These are phyloP conservation scores for Aspergillus ibericus DNA, from an alignment of 2,329 filamentous ascomycete genomes.

Conservation along the genomic window DNA sequence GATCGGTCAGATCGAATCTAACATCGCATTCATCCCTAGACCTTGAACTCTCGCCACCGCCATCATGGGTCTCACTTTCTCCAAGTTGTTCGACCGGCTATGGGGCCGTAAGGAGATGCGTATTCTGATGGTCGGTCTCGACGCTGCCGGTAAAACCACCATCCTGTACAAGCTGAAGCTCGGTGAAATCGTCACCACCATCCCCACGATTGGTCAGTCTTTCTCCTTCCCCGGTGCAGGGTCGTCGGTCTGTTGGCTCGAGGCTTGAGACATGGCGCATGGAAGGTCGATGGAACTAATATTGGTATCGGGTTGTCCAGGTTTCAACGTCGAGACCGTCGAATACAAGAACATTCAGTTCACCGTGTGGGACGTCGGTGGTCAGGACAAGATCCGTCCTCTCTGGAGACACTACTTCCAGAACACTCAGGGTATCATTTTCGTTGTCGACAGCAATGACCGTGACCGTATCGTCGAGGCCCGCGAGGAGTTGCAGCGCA, in stretches of 20 bases:
- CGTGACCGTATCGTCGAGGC: conserved; percentile 97
- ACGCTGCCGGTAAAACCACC: conserved; percentile 99
- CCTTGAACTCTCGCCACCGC: conserved; percentile 36
- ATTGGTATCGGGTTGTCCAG: conserved; percentile 44
- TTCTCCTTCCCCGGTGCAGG: conserved; percentile 4
- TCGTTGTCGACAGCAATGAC: conserved; percentile 99
- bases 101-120: conserved; percentile 99
- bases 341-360: conserved; percentile 99
- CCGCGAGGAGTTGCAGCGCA: conserved; percentile 92
- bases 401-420: conserved; percentile 99
- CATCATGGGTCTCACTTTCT: conserved; percentile 97
- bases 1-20: conserved; percentile 18
- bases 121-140: conserved; percentile 99
- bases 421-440: conserved; percentile 99
- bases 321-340: conserved; percentile 99
- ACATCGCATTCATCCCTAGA: conserved; percentile 19
- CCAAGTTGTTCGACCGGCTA: conserved; percentile 92
- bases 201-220: conserved; percentile 88
- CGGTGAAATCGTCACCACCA: conserved; percentile 96
- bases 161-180: conserved; percentile 99
- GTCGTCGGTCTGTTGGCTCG: neutral
- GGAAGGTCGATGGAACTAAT: conserved; percentile 13
- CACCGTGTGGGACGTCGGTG: conserved; percentile 99
- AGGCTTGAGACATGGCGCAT: neutral
- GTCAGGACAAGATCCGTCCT: conserved; percentile 99